These are phyloP conservation scores for Vanrija humicola DNA, from an alignment of 1,284 basidiomycete genomes.

Conservation along the genomic window DNA sequence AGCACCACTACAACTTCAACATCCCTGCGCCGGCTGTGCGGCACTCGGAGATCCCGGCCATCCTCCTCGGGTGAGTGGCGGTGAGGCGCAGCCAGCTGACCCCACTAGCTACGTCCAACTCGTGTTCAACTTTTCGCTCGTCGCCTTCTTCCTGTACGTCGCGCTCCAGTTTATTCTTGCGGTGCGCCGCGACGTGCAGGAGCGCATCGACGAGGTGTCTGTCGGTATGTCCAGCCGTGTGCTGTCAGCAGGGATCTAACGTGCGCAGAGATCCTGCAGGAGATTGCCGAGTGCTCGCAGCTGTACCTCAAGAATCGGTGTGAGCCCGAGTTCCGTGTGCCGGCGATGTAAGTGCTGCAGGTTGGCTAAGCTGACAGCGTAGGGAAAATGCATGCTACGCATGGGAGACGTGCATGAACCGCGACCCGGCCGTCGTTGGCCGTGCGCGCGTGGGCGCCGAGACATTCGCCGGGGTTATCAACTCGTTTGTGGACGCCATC, in stretches of 20 bases:
- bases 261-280: conserved; percentile 72
- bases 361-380: not conserved
- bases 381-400: conserved; percentile 67
- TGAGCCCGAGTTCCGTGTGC: conserved; percentile 60
- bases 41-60: conserved; percentile 50
- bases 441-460: conserved; percentile 87
- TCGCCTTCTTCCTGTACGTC: conserved; percentile 79
- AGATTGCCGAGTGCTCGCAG: conserved; percentile 76
- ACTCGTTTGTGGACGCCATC: conserved; percentile 93
- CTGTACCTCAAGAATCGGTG: conserved; percentile 81
- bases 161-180: conserved; percentile 80
- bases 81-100: conserved; percentile 15
- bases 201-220: conserved; percentile 82
- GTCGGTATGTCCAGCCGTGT: conserved; percentile 60
- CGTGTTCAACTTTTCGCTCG: conserved; percentile 85
- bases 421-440: conserved; percentile 83
- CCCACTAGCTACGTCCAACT: conserved; percentile 86
- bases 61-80: conserved; percentile 69
- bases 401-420: conserved; percentile 96
- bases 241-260: not conserved
- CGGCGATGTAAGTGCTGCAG: conserved; percentile 60
- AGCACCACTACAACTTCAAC: conserved; percentile 44
- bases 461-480: conserved; percentile 91
- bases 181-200: conserved; percentile 82
- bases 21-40: conserved; percentile 34